Conservation (phyloP, 2,329 filamentous ascomycete genomes). For the Blastomyces emzantsi region DNA sequence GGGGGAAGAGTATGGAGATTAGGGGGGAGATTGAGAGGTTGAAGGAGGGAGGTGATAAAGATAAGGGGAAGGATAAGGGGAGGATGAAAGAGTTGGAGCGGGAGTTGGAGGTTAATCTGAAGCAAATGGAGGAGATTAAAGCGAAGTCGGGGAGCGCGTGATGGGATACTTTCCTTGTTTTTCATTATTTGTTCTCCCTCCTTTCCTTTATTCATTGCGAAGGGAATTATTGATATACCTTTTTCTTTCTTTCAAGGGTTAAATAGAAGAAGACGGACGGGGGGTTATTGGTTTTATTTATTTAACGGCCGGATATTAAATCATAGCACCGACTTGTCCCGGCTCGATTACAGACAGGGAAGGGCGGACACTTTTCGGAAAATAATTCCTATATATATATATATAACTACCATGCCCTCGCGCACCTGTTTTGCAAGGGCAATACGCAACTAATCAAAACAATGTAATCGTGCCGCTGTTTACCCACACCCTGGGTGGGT, state of each 20-base stretch:
- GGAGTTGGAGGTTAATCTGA: not conserved
- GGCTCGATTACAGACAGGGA: no score
- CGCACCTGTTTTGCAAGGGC: not conserved
- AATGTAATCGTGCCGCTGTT: no score
- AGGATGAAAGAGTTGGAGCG: not conserved
- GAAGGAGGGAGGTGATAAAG: not conserved
- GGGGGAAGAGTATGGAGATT: not conserved
- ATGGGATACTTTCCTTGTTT: not conserved
- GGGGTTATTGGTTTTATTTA: no score
- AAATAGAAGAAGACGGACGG: no score
- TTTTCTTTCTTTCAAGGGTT: no score
- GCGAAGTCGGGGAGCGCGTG: not conserved
- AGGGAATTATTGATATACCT: not conserved
- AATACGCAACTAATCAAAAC: not conserved
- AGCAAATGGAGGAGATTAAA: not conserved
- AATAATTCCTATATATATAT: no score
- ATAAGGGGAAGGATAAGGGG: not conserved
- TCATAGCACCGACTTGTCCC: no score
- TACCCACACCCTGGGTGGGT: no score
- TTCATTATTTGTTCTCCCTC: not conserved
- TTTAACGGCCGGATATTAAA: no score
- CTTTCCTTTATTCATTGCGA: not conserved
- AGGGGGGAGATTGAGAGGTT: slow-evolving; percentile 39
- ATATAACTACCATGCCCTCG: not conserved
- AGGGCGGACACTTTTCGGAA: no score